Conservation (phyloP, 495 filamentous ascomycete genomes). For the Xylaria venustula region DNA sequence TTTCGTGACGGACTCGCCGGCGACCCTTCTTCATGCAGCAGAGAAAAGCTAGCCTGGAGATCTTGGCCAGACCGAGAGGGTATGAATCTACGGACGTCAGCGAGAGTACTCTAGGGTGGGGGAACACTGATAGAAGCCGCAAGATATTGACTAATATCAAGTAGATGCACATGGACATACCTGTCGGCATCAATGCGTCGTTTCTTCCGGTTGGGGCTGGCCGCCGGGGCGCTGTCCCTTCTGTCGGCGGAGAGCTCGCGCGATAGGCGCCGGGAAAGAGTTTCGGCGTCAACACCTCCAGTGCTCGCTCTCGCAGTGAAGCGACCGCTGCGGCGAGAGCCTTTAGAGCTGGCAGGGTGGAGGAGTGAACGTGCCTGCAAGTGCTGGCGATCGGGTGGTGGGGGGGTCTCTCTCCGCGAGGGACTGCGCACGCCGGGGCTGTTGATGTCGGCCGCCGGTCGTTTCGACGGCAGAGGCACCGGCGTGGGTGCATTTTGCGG, state of each 20-base stretch:
- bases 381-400: constrained; percentile 36
- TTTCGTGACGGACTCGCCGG: constrained; percentile 87
- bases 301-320: constrained; percentile 24
- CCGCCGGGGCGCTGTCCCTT: constrained; percentile 67
- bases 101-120: neutral
- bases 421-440: constrained; percentile 32
- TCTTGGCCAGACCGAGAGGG: constrained; percentile 93
- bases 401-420: constrained; percentile 37
- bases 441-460: constrained; percentile 32
- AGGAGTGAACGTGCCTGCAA: constrained; percentile 33
- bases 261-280: constrained; percentile 30
- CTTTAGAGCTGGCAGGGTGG: constrained; percentile 23
- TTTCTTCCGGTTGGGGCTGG: constrained; percentile 82
- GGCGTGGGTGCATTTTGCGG: constrained; percentile 26
- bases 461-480: constrained; percentile 33
- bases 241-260: constrained; percentile 32
- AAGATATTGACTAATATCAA: no score
- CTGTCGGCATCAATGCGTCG: constrained; percentile 84
- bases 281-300: constrained; percentile 35
- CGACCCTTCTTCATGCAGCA: constrained; percentile 88
- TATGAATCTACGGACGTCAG: constrained; percentile 72
- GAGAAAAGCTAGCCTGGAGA: constrained; percentile 82
- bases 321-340: constrained; percentile 30
- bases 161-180: constrained; percentile 36
- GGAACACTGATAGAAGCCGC: neutral